Evolutionary conservation across 768 basidiomycete species (phyloP).

Genomic region (Tricholoma matsutake): DNA sequence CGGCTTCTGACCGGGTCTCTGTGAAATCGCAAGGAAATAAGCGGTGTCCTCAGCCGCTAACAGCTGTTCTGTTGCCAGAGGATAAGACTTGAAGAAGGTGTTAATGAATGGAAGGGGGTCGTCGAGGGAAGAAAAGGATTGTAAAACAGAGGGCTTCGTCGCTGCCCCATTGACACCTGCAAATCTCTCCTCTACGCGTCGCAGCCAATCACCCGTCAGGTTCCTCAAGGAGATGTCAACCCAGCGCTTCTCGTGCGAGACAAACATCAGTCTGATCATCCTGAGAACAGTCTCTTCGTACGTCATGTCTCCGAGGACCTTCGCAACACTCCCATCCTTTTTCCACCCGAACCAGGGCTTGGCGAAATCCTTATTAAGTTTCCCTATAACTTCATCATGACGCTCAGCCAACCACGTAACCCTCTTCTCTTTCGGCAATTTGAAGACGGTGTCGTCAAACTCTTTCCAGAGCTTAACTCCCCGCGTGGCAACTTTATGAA

Average conservation of each 20-base stretch:
- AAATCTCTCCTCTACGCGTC: conserved; percentile 93
- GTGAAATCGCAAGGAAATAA: conserved; percentile 93
- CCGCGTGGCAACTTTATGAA: conserved; percentile 98
- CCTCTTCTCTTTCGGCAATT: conserved; percentile 94
- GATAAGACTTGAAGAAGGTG: conserved; percentile 82
- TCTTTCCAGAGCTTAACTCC: conserved; percentile 99
- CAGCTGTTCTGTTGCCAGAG: conserved; percentile 78
- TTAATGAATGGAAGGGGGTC: conserved; percentile 76
- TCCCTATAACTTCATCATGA: conserved; percentile 84
- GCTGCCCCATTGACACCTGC: conserved; percentile 80
- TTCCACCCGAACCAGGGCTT: conserved; percentile 99
- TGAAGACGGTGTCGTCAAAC: conserved; percentile 96
- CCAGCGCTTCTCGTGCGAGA: conserved; percentile 89
- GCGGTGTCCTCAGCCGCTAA: conserved; percentile 92
- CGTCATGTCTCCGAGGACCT: conserved; percentile 94
- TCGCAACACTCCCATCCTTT: conserved; percentile 82
- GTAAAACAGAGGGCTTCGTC: conserved; percentile 78
- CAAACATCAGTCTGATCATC: conserved; percentile 93
- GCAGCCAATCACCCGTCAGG: conserved; percentile 94
- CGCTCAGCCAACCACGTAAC: conserved; percentile 82
- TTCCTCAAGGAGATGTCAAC: conserved; percentile 89
- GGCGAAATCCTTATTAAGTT: conserved; percentile 92
- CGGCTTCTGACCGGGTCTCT: conserved; percentile 96
- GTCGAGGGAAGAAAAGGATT: conserved; percentile 81
- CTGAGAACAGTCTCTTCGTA: conserved; percentile 94